These are phyloP conservation scores for Pneumocystis oryctolagi DNA, from an alignment of 1,139 yeast genomes.

Conservation along the genomic window DNA sequence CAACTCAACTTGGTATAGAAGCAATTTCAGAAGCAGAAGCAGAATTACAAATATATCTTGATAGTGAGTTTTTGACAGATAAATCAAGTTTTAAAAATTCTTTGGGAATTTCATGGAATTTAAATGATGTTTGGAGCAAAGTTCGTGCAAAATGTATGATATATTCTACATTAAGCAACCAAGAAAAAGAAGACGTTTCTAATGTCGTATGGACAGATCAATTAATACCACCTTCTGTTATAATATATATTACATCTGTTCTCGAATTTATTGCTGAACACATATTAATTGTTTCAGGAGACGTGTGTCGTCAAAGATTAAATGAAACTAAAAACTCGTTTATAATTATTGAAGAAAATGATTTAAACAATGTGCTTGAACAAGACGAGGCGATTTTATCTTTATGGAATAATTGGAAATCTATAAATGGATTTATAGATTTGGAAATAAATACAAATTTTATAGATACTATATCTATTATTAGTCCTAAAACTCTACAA, in stretches of 20 bases:
- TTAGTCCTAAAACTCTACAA: background rate
- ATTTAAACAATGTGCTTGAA: background rate
- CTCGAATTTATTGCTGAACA: background rate
- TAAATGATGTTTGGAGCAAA: slow-evolving; percentile 10
- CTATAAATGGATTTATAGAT: background rate
- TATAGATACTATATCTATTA: background rate
- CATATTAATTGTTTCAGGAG: background rate
- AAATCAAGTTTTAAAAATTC: background rate
- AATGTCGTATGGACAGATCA: background rate
- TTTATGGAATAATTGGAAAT: background rate
- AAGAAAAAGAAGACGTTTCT: slow-evolving; percentile 11
- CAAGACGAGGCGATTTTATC: background rate
- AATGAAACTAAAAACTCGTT: background rate
- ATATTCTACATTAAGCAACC: slow-evolving; percentile 15
- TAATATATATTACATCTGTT: background rate
- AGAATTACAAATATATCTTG: slow-evolving; percentile 13
- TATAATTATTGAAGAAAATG: background rate
- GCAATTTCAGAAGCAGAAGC: slow-evolving; percentile 14
- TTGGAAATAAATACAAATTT: background rate
- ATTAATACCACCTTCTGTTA: background rate
- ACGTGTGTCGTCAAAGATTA: background rate
- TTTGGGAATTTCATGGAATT: background rate
- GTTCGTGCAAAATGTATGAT: slow-evolving; percentile 15
- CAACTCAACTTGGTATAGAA: slow-evolving; percentile 12
- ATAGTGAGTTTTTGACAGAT: slow-evolving; percentile 9